Conservation (phyloP, 208 protist species). For the Vickermania ingenoplastis region DNA sequence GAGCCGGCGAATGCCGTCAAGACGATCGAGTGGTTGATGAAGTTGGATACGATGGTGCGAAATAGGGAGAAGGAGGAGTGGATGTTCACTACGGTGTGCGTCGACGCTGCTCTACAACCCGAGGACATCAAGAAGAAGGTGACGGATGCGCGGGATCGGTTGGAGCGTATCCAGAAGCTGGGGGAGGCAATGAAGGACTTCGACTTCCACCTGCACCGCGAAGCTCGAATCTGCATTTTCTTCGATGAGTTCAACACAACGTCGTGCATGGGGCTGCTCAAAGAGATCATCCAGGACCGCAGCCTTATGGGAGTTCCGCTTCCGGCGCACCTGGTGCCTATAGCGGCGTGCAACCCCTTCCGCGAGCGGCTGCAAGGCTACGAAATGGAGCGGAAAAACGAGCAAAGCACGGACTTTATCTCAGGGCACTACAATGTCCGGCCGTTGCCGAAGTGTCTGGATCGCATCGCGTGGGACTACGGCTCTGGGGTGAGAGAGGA, state of each 20-base stretch:
- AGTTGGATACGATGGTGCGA: not conserved
- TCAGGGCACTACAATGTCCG: not conserved
- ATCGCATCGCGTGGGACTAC: not conserved
- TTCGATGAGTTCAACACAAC: conserved; percentile 8
- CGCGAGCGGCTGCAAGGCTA: not conserved
- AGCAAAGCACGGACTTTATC: not conserved
- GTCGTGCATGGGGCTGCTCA: conserved; percentile 4
- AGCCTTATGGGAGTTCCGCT: not conserved
- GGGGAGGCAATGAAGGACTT: not conserved
- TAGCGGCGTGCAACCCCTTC: conserved; percentile 6
- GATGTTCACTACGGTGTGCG: not conserved
- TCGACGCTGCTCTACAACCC: not conserved
- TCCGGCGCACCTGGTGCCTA: not conserved
- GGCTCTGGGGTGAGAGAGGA: not conserved
- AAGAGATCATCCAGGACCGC: conserved; percentile 5
- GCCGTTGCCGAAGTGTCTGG: not conserved
- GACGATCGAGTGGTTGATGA: not conserved
- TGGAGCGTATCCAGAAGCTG: not conserved
- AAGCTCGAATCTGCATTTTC: not conserved
- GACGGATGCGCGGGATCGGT: not conserved
- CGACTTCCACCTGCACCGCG: not conserved
- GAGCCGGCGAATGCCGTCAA: not conserved
- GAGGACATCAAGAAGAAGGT: not conserved
- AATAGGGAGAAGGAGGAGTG: not conserved
- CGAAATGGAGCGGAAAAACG: not conserved